Evolutionary conservation across 129 eudicot genomes (phyloP), one percentile per base, ranked within the genome.

Genomic region (Helianthus tuberosus): DNA sequence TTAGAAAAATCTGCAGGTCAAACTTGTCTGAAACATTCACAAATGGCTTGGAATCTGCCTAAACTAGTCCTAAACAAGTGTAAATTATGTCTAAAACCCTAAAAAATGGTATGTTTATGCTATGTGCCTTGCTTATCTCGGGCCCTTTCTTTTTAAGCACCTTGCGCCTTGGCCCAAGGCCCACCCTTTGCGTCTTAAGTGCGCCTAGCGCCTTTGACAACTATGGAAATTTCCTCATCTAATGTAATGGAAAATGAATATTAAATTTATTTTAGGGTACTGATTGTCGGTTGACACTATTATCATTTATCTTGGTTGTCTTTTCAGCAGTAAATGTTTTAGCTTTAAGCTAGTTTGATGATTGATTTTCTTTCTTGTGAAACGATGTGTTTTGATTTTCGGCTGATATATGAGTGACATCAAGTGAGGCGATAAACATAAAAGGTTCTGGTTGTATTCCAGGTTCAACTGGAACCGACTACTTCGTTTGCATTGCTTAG

Each of bases 391-490:
- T 75, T 2, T 75, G 27, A 35, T 13, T 75, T 65, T 12, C 55
- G 69, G 66, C 36, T 63, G 77, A 20, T 61, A 72, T 53, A 25
- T 70, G 77, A 49, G 51, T 70, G 77, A 49, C 60, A 25, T 62
- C 44, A 38, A 50, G 82, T 62, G 70, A 47, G 48, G 48, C 55
- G 8, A 15, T 39, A 32, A 69, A 35, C 50, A 11, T 74, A 16
- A 72, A 11, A 5, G 11, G 16, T 59, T 32, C 38, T 57, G 20
- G 63, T 44, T 61, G 39, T 43, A 65, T 58, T 38, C 60, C 86
- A 90, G 98, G 98, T 94, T 80, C 98, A 94, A 76, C 72, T 94
- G 51, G 98, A 94, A 84, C 98, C 98, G 8, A 90, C 97, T 46
- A 64, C 89, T 70, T 63, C 82, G 1, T 85, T 96, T 88, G 88